phyloP scores from a whole-genome alignment of 495 filamentous ascomycete species.

The Penicillium fimorum region DNA sequence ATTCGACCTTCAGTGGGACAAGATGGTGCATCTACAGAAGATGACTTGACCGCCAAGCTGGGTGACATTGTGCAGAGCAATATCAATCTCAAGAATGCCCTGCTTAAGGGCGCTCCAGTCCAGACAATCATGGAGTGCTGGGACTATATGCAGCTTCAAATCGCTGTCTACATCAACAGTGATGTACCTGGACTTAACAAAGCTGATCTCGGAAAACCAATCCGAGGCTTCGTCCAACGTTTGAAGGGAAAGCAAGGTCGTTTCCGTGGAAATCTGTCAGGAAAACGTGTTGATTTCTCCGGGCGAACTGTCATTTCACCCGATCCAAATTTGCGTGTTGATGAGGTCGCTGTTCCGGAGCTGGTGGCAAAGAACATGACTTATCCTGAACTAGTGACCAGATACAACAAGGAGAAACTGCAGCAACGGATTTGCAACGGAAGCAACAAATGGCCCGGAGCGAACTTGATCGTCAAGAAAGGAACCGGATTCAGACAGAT shows the following conservation, averaged over 20 bases:
- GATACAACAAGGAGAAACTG: constrained; percentile 81
- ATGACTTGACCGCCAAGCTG: constrained; percentile 92
- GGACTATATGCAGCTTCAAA: constrained; percentile 92
- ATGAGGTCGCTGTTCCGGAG: constrained; percentile 88
- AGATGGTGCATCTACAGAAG: constrained; percentile 87
- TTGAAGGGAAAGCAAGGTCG: constrained; percentile 96
- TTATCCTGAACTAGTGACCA: constrained; percentile 83
- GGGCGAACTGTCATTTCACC: constrained; percentile 96
- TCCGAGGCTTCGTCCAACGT: constrained; percentile 90
- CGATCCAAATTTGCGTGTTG: constrained; percentile 89
- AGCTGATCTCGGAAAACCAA: constrained; percentile 72
- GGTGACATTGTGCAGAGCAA: constrained; percentile 92
- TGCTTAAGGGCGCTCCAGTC: constrained; percentile 78
- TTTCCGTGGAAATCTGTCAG: constrained; percentile 93
- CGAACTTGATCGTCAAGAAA: constrained; percentile 77
- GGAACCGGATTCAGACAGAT: constrained; percentile 65
- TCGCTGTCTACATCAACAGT: constrained; percentile 97
- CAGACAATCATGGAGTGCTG: constrained; percentile 95
- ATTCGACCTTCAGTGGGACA: constrained; percentile 92
- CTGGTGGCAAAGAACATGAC: constrained; percentile 92
- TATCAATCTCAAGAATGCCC: constrained; percentile 71
- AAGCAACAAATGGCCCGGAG: constrained; percentile 75
- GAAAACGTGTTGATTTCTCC: constrained; percentile 98
- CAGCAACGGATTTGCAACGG: constrained; percentile 70
- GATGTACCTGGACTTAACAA: constrained; percentile 85